A percentile compares a stretch with the other conserved stretches of the same genome.
These are phyloP conservation scores for Globomyces sp. DNA, from an alignment of 371 early-diverging fungal genomes.

Conservation along the genomic window DNA sequence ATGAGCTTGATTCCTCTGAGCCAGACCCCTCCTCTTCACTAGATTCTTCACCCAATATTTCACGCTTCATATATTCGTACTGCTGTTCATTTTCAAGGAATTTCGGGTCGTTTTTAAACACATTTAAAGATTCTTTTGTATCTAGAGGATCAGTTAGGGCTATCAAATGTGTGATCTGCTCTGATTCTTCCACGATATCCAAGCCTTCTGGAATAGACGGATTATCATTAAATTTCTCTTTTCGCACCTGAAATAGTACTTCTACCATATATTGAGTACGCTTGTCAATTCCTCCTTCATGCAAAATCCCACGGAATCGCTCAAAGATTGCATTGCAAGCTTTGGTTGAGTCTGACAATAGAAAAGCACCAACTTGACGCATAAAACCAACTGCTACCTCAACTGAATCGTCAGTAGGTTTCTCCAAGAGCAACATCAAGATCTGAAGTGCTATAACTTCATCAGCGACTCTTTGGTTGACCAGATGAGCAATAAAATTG, in stretches of 20 bases:
- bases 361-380: conserved; percentile 84
- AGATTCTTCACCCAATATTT: conserved; percentile 84
- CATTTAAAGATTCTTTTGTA: conserved; percentile 74
- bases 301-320: conserved; percentile 86
- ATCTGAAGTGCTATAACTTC: conserved; percentile 90
- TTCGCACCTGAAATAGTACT: conserved; percentile 92
- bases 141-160: conserved; percentile 85
- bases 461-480: conserved; percentile 87
- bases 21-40: conserved; percentile 57
- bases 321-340: conserved; percentile 91
- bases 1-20: conserved; percentile 35
- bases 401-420: conserved; percentile 95
- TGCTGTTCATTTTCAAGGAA: conserved; percentile 81
- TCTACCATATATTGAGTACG: conserved; percentile 97
- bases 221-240: conserved; percentile 85
- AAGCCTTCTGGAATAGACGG: conserved; percentile 60
- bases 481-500: conserved; percentile 89
- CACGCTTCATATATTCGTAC: conserved; percentile 75
- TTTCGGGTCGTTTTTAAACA: conserved; percentile 83
- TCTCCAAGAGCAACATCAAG: conserved; percentile 79
- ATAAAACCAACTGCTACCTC: conserved; percentile 97
- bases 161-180: conserved; percentile 92
- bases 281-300: conserved; percentile 91
- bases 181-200: conserved; percentile 94
- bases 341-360: conserved; percentile 74